A percentile compares a stretch with the other conserved stretches of the same genome.
phyloP scores from a whole-genome alignment of 192 early-diverging fungal species.

The Backusella tarrabulga region DNA sequence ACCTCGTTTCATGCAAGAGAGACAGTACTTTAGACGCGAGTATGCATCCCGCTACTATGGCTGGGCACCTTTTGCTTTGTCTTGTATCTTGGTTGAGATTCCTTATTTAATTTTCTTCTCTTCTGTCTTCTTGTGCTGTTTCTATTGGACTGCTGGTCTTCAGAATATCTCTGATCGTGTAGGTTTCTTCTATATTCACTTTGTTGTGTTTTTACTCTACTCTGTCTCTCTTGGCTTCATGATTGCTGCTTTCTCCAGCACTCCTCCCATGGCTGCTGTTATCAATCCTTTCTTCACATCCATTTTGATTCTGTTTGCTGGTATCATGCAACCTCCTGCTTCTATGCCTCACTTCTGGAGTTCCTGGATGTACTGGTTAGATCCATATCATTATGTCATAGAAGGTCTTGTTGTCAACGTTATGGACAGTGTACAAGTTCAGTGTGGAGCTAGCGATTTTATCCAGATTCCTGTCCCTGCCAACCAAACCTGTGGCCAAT shows the following conservation, averaged over 20 bases:
- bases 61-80: constrained; percentile 60
- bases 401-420: constrained; percentile 62
- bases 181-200: constrained; percentile 63
- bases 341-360: constrained; percentile 64
- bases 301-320: constrained; percentile 58
- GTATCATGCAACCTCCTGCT: constrained; percentile 57
- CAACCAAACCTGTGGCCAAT: constrained; percentile 46
- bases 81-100: constrained; percentile 58
- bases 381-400: constrained; percentile 59
- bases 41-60: constrained; percentile 62
- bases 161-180: constrained; percentile 43
- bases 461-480: constrained; percentile 43
- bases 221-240: constrained; percentile 63
- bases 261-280: constrained; percentile 57
- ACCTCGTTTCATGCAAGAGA: constrained; percentile 62
- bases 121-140: constrained; percentile 51
- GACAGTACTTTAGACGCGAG: constrained; percentile 61
- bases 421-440: constrained; percentile 46
- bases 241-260: constrained; percentile 57
- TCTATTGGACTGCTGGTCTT: constrained; percentile 65
- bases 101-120: constrained; percentile 58
- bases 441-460: constrained; percentile 44
- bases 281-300: constrained; percentile 62
- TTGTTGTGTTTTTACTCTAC: constrained; percentile 52
- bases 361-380: constrained; percentile 63